Base-by-base conservation (phyloP, 192 early-diverging fungal genomes). In the Coemansia brasiliensis region DNA sequence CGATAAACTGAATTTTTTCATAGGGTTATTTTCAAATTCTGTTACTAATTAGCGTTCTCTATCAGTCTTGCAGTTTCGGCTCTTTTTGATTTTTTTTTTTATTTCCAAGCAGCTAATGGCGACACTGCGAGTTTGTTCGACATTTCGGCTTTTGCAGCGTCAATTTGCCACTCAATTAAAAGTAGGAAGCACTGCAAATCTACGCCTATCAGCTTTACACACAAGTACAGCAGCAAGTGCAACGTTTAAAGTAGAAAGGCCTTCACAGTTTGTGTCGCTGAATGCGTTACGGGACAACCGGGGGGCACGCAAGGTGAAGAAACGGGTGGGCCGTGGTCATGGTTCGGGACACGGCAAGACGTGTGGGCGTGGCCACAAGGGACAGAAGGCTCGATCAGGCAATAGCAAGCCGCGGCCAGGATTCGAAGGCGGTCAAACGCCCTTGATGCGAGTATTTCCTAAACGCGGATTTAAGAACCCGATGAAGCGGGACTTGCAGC, bases 341-440 rank as follows among this genome's bases (percentile, higher is more conserved):
- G 90, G 91, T 56, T 92, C 89, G 41, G 94, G 94, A 32, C 89
- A 88, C 58, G 94, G 94, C 22, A 88, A 91, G 58, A 98, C 92
- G 17, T 84, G 89, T 50, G 96, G 94, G 9, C 84, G 91, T 24
- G 94, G 96, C 62, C 86, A 88, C 52, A 96, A 96, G 76, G 96
- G 96, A 52, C 93, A 88, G 67, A 88, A 94, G 32, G 86, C 90
- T 21, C 87, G 92, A 8, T 64, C 85, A 6, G 85, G 88, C 52
- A 92, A 90, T 48, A 72, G 85, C 51, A 83, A 87, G 42, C 92
- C 93, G 16, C 76, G 82, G 17, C 90, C 88, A 3, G 90, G 86
- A 17, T 98, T 93, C 62, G 92, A 96, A 70, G 96, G 96, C 61
- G 96, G 96, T 25, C 94, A 96, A 65, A 92, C 89, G 15, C 90